phyloP scores from a whole-genome alignment of 257 asterid species.

The Cordia subcordata region DNA sequence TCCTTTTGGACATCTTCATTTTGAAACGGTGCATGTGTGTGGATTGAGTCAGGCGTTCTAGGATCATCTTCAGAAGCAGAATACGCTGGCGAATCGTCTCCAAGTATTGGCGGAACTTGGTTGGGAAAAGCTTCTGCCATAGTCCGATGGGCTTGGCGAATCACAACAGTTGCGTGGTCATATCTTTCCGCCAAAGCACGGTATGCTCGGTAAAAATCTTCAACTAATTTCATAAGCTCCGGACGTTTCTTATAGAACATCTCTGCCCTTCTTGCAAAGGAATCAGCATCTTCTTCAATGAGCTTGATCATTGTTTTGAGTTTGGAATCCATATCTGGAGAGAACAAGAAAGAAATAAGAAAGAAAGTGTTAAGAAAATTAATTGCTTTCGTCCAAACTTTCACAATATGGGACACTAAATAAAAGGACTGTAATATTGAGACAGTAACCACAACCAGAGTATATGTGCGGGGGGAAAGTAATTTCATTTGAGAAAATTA shows the following conservation, averaged over 20 bases:
- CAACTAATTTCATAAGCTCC: conserved; percentile 14
- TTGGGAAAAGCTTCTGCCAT: conserved; percentile 15
- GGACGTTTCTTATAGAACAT: conserved; percentile 21
- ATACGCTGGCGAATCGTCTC: not conserved
- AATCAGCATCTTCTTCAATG: conserved; percentile 17
- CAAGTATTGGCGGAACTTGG: conserved; percentile 1
- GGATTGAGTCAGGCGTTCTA: conserved; percentile 1
- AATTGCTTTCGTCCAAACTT: too few species aligned
- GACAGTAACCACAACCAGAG: too few species aligned
- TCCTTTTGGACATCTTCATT: not conserved
- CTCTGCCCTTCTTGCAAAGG: conserved; percentile 21
- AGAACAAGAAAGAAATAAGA: not conserved
- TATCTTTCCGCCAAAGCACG: conserved; percentile 20
- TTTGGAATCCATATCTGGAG: conserved; percentile 8
- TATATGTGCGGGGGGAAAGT: too few species aligned
- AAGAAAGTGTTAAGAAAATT: not conserved
- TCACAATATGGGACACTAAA: too few species aligned
- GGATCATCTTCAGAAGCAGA: conserved; percentile 5
- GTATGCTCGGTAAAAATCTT: conserved; percentile 16
- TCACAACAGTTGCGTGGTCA: conserved; percentile 13
- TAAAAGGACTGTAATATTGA: too few species aligned
- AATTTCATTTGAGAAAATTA: too few species aligned
- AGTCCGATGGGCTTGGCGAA: conserved; percentile 12
- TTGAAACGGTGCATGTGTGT: not conserved
- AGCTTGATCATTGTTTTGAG: conserved; percentile 18